Evolutionary conservation across 208 protist genomes (phyloP).

Genomic region (Porcisia deanei): DNA sequence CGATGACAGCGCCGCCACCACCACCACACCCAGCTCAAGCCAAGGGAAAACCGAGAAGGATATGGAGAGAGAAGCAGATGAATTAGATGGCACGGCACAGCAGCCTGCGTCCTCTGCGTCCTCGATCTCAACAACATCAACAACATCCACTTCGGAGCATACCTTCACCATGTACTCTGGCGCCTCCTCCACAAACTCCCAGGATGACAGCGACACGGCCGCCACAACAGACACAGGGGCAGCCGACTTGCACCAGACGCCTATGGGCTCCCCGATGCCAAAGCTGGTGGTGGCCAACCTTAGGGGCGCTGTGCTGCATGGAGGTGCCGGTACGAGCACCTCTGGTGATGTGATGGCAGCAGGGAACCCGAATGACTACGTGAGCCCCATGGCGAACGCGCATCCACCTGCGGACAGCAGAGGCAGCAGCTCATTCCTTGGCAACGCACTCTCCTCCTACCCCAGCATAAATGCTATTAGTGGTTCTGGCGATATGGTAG

Average conservation of each 20-base stretch:
- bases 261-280: neutral
- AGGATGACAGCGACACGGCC: neutral
- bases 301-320: neutral
- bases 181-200: neutral
- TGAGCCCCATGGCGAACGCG: neutral
- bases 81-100: neutral
- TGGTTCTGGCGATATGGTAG: neutral
- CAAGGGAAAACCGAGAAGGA: neutral
- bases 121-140: neutral
- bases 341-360: neutral
- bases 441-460: neutral
- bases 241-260: neutral
- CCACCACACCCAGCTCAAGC: neutral
- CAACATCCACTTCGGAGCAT: neutral
- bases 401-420: neutral
- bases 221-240: neutral
- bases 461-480: slow-evolving; percentile 3
- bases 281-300: neutral
- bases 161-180: slow-evolving; percentile 2
- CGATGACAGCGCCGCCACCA: no score
- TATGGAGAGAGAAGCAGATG: neutral
- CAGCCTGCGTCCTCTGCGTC: neutral
- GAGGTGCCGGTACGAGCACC: neutral
- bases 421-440: neutral
- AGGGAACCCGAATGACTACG: neutral